Evolutionary conservation across 768 basidiomycete species (phyloP), one percentile per base, ranked within the genome.

Genomic region (Udeniomyces megalosporus): DNA sequence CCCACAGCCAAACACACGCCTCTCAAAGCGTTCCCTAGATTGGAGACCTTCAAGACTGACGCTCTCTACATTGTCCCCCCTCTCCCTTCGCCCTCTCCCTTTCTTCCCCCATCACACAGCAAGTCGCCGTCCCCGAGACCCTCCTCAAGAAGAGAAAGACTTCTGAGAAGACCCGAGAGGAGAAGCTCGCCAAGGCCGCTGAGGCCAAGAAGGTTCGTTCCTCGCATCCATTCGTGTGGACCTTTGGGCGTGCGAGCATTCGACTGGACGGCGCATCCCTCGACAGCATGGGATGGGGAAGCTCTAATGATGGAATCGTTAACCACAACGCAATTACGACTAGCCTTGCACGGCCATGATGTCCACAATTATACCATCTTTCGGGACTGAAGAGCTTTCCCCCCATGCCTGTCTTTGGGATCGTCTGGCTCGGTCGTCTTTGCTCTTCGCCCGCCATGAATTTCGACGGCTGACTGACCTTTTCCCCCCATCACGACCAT

Each of bases 101-200:
- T 22, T 7, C 31, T 38, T 5, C n/a, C n/a, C n/a, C n/a, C n/a
- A n/a, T n/a, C n/a, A n/a, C n/a, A 14, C 58, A 65, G 63, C 58
- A 59, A 59, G 49, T 95, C 75, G 86, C 92, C 82, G 92, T 93
- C 78, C 92, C 92, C 75, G 92, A 95, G 84, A 96, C 92, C 73
- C 84, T 96, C 80, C 88, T 96, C 80, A 96, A 95, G 83, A 96
- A 93, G 80, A 84, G 92, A 78, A 91, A 92, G 79, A 86, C 90
- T 78, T 92, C 84, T 72, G 89, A 93, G 80, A 92, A 92, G 80
- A 86, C 85, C 67, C 81, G 89, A 71, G 90, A 92, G 79, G 90
- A 93, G 73, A 88, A 87, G 70, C 80, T 93, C 68, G 82, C 79
- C 68, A 86, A 86, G 65, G 88, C 86, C 26, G 74, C 78, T 46